Conservation (phyloP, 176 grass and related monocot species). For the Oryza longistaminata region DNA sequence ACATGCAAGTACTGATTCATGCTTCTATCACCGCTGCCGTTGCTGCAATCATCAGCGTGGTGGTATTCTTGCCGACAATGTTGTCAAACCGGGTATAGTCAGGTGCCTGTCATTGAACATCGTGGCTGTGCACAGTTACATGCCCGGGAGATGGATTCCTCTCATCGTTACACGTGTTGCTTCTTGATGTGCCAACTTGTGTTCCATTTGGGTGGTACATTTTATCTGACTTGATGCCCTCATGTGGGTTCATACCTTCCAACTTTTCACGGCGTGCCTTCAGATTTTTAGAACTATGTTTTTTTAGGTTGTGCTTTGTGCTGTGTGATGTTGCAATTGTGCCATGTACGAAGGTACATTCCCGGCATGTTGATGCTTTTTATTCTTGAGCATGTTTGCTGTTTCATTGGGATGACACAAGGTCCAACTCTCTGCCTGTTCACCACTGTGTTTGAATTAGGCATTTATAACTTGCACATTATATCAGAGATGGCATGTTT, state of each 20-base stretch:
- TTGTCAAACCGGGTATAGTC: conserved; percentile 17
- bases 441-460: background rate
- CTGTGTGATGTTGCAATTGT: background rate
- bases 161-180: conserved; percentile 42
- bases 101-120: conserved; percentile 18
- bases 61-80: background rate
- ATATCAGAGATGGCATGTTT: background rate
- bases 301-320: background rate
- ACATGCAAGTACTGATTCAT: no score
- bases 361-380: background rate
- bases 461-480: background rate
- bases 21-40: no score
- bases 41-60: no score
- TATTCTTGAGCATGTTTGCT: background rate
- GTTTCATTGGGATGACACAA: background rate
- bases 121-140: conserved; percentile 34
- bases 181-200: conserved; percentile 29
- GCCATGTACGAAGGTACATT: background rate
- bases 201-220: background rate
- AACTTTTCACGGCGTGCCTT: background rate
- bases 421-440: background rate
- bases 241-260: background rate
- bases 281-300: background rate
- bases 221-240: background rate
- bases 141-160: conserved; percentile 12